Evolutionary conservation across 129 eudicot species (phyloP), one percentile per base, ranked within the genome.

Genomic region (Rutidosis leptorrhynchoides): DNA sequence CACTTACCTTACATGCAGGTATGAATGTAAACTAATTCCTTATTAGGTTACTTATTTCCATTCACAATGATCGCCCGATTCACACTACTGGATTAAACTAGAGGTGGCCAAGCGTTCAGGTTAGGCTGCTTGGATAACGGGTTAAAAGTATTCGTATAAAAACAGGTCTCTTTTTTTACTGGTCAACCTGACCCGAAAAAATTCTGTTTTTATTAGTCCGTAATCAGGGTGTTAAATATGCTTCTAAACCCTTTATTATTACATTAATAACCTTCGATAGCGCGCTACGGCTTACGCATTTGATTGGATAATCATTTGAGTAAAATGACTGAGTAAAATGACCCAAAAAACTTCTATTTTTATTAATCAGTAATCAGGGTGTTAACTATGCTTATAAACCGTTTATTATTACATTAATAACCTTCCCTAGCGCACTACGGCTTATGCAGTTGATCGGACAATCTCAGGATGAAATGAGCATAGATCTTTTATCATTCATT

Each of bases 1-100:
- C 12, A 77, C 86, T 63, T 93, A 93, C 72, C 85, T 89, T 74
- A 93, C 99, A 16, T 92, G 98, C 98, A 88, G 96, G 98, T 88
- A 67, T 9, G 42, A 1, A 11, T 0, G 5, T 40, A 11, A 4
- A n/a, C 46, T 40, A 40, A 37, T 40, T 11, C n/a, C 46, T 32
- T 7, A 9, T 35, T 10, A 35, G 12, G 42, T 35, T 32, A 32
- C 40, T 35, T 3, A 35, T 35, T 35, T 35, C 14, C 46, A 40
- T 40, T 16, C n/a, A 11, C 46, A 40, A 40, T 40, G 3, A 40
- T 40, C 5, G 3, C 46, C 46, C n/a, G 3, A 12, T 12, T 40
- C n/a, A 40, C n/a, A 40, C 46, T 11, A n/a, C n/a, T 12, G 10
- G 46, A 40, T 12, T 40, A 40, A 40, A 40, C n/a, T 5, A 37